Base-by-base conservation (phyloP, 352 stramenopile species). In the Pythium rishiriense region DNA sequence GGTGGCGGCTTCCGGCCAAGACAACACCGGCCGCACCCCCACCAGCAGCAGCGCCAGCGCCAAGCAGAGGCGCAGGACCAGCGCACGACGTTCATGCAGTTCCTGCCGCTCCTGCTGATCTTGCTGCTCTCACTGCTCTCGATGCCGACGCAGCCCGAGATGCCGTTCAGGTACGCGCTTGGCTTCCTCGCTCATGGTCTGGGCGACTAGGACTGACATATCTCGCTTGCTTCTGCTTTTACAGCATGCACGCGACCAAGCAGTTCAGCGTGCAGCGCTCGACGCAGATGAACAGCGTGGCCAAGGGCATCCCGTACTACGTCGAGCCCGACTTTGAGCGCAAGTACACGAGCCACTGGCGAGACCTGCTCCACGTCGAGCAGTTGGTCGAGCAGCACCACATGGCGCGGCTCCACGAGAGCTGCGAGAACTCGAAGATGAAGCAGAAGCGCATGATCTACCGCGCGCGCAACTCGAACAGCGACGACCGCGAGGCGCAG, bases 401-500 rank as follows among this genome's bases (percentile, higher is more conserved):
- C 60, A 71, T 92, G 58, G 76, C 76, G 2, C 76, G 74, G 19
- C 76, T 96, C 15, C 81, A 80, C 22, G 85, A 96, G 53, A 81
- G 57, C 49, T 96, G 87, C 66, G 84, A 96, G 62, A 89, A 81
- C 72, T 73, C 87, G 49, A 90, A 91, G 76, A 62, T 89, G 54
- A 88, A 88, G 53, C 85, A 94, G 66, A 96, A 93, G 74, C 84
- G 85, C 39, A 90, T 91, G 81, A 88, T 96, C 66, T 93, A 94
- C 69, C 83, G 84, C 33, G 87, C 85, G 9, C 82, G 87, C 45
- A 93, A 90, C 68, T 80, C 80, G 19, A 84, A 86, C 43, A 88
- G 72, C 55, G 82, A 93, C 45, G 79, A 92, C 58, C 82, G 83
- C 14, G 85, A 94, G 59, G 72, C 74, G 17, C 82, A 81, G 19